phyloP scores from a whole-genome alignment of 2,329 filamentous ascomycete species.

The Ilyonectria mors-panacis region DNA sequence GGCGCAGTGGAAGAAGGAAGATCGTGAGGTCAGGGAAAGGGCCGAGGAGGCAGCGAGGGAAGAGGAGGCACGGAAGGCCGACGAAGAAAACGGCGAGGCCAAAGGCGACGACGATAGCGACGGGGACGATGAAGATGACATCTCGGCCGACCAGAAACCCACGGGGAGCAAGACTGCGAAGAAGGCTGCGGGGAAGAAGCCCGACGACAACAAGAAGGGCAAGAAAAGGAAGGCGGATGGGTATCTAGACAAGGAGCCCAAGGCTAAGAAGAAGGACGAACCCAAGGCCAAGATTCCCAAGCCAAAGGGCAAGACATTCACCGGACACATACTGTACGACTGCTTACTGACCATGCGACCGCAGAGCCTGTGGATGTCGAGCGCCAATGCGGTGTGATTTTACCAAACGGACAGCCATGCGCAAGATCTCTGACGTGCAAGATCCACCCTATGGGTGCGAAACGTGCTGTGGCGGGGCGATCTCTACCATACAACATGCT shows the following conservation, averaged over 20 bases:
- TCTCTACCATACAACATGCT: constrained; percentile 95
- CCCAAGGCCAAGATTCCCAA: constrained; percentile 87
- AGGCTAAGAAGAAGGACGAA: constrained; percentile 94
- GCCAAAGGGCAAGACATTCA: constrained; percentile 74
- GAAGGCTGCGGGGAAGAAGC: constrained; percentile 79
- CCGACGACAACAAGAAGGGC: constrained; percentile 75
- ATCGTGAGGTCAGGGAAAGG: constrained; percentile 78
- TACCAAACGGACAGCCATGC: constrained; percentile 89
- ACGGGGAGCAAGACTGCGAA: constrained; percentile 63
- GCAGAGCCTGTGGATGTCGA: constrained; percentile 91
- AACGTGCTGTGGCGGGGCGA: constrained; percentile 87
- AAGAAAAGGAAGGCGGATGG: constrained; percentile 85
- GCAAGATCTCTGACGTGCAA: constrained; percentile 94
- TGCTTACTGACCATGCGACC: constrained; percentile 32
- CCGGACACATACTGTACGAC: neutral
- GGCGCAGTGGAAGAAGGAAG: constrained; percentile 82
- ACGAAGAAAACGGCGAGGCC: constrained; percentile 63
- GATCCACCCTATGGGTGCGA: constrained; percentile 93
- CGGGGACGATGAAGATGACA: constrained; percentile 59
- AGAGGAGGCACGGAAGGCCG: constrained; percentile 68
- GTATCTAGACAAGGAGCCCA: constrained; percentile 85
- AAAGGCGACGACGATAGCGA: constrained; percentile 64
- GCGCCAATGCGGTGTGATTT: constrained; percentile 89
- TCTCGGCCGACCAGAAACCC: constrained; percentile 59
- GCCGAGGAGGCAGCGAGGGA: constrained; percentile 73